A percentile compares a stretch with the other conserved stretches of the same genome.
Conservation (phyloP, 169 alveolate species). For the Cryptosporidium viatorum region DNA sequence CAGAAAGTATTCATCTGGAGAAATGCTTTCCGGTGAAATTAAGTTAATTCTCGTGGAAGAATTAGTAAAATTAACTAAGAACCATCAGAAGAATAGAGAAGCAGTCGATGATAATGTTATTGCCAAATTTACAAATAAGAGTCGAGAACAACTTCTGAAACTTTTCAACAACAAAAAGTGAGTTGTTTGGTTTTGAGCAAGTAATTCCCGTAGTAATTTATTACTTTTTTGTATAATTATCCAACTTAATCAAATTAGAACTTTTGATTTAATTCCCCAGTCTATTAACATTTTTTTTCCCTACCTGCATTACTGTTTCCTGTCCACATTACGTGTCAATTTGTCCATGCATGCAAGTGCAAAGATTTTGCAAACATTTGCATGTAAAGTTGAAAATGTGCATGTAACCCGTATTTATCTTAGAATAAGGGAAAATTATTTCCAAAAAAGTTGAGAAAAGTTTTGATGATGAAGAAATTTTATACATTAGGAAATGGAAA, state of each 20-base stretch:
- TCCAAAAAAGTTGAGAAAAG: neutral
- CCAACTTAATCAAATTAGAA: neutral
- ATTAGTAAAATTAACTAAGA: slow-evolving; percentile 77
- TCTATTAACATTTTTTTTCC: neutral
- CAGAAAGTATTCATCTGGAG: slow-evolving; percentile 93
- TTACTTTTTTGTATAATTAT: neutral
- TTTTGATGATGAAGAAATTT: neutral
- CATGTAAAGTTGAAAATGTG: neutral
- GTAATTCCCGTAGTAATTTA: neutral
- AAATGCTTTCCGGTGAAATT: slow-evolving; percentile 96
- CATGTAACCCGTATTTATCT: too few species aligned
- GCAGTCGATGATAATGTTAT: slow-evolving; percentile 5
- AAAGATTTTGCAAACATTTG: neutral
- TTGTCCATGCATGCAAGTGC: slow-evolving; percentile 3
- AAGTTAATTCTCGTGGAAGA: slow-evolving; percentile 90
- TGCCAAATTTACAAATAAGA: slow-evolving; percentile 27
- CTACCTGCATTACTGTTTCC: neutral
- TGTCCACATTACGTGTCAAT: slow-evolving; percentile 14
- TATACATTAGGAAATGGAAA: slow-evolving; percentile 65
- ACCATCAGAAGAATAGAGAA: slow-evolving; percentile 41
- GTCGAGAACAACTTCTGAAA: slow-evolving; percentile 23
- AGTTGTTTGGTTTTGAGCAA: neutral
- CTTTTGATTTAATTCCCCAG: neutral
- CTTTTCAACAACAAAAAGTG: neutral
- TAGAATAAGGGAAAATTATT: neutral